Evolutionary conservation across 192 early-diverging fungal species (phyloP).

Genomic region (Linnemannia hyalina): DNA sequence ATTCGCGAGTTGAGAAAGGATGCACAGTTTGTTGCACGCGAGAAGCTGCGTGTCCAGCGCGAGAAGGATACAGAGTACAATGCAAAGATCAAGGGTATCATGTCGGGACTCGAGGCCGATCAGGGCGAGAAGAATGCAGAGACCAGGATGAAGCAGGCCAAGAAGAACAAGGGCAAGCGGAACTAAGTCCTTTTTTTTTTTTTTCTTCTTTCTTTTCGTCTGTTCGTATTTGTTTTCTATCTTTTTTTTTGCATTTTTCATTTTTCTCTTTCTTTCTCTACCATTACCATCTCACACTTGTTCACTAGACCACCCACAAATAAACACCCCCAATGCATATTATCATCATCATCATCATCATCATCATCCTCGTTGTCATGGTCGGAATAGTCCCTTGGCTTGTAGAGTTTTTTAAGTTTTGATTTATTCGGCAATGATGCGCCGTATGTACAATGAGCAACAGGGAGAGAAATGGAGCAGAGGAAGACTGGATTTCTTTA

Average conservation of each 20-base stretch:
- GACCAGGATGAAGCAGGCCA: constrained; percentile 70
- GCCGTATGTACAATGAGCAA: neutral
- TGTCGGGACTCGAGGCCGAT: constrained; percentile 87
- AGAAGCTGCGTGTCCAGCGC: constrained; percentile 74
- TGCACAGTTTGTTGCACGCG: constrained; percentile 85
- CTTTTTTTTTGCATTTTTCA: neutral
- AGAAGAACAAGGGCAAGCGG: constrained; percentile 58
- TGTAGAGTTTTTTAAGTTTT: neutral
- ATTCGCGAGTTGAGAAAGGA: constrained; percentile 97
- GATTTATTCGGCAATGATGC: neutral
- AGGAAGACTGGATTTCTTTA: neutral
- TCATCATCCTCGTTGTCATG: no score
- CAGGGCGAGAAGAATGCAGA: constrained; percentile 83
- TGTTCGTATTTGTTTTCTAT: neutral
- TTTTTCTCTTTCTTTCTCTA: neutral
- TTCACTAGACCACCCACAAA: constrained; percentile 2
- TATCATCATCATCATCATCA: neutral
- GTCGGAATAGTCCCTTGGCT: neutral
- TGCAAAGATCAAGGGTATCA: constrained; percentile 91
- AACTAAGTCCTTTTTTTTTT: constrained; percentile 14
- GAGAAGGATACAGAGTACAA: constrained; percentile 89
- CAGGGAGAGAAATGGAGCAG: neutral
- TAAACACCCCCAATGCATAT: constrained; percentile 5
- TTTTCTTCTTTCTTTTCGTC: no score
- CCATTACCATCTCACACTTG: neutral